These are phyloP conservation scores for Hypomyces rosellus DNA, from an alignment of 2,329 filamentous ascomycete species.

Conservation along the genomic window DNA sequence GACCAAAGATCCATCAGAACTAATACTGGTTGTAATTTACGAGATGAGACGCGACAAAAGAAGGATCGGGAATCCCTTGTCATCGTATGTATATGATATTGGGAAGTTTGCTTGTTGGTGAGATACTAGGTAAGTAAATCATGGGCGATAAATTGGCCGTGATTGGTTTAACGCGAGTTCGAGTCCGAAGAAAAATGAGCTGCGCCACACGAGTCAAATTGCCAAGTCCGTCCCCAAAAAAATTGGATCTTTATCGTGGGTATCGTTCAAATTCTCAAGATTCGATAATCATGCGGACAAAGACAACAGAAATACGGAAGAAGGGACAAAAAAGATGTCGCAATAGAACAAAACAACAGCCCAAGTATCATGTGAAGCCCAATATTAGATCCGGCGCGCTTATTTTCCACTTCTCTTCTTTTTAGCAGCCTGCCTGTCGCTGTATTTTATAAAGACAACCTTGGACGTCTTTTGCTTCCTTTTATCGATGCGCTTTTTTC, in stretches of 20 bases:
- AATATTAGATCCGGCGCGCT: constrained; percentile 1
- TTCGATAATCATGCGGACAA: constrained; percentile 2
- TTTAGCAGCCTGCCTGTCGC: constrained; percentile 42
- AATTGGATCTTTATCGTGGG: constrained; percentile 6
- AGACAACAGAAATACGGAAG: neutral
- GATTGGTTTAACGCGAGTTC: constrained; percentile 5
- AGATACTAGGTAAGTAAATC: neutral
- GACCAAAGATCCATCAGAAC: neutral
- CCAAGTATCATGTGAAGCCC: no score
- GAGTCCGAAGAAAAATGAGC: neutral
- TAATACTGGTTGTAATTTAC: neutral
- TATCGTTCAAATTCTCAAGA: constrained; percentile 13
- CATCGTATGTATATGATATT: neutral
- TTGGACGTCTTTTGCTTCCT: constrained; percentile 47
- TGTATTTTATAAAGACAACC: constrained; percentile 56
- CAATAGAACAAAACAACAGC: constrained; percentile 8
- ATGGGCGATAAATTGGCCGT: constrained; percentile 2
- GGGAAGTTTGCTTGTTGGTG: neutral
- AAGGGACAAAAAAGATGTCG: constrained; percentile 3
- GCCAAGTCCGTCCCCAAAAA: neutral
- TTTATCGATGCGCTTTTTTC: constrained; percentile 52
- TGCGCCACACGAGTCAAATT: constrained; percentile 12
- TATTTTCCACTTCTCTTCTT: constrained; percentile 29
- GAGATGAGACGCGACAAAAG: neutral
- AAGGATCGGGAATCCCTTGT: neutral